These are phyloP conservation scores for Pseudozyma pruni DNA, from an alignment of 1,284 basidiomycete species.

Conservation along the genomic window DNA sequence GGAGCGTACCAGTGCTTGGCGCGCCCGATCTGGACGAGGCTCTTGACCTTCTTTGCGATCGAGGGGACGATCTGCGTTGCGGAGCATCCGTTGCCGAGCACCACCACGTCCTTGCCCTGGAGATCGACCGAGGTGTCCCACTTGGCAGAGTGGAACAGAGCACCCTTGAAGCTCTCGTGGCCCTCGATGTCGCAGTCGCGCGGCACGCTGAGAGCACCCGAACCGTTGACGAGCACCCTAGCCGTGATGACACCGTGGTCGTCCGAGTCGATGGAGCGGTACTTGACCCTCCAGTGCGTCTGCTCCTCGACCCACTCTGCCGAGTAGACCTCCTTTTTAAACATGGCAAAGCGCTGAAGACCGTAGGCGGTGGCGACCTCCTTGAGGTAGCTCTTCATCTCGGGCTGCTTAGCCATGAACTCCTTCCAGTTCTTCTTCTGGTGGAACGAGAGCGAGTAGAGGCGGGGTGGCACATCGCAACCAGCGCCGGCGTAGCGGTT, in stretches of 20 bases:
- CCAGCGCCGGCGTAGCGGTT: conserved; percentile 53
- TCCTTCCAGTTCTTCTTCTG: conserved; percentile 35
- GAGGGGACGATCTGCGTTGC: conserved; percentile 56
- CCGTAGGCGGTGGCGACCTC: conserved; percentile 27
- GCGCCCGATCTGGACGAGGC: conserved; percentile 41
- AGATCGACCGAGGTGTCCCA: conserved; percentile 62
- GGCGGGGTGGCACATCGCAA: conserved; percentile 52
- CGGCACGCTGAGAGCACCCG: conserved; percentile 43
- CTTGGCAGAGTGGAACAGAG: conserved; percentile 63
- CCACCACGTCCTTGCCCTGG: conserved; percentile 58
- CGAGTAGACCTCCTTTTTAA: conserved; percentile 32
- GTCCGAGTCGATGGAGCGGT: background rate
- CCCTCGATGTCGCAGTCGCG: conserved; percentile 45
- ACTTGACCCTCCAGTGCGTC: conserved; percentile 48
- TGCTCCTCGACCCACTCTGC: conserved; percentile 40
- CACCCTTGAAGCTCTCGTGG: conserved; percentile 42
- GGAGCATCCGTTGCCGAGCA: conserved; percentile 62
- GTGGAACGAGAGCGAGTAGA: conserved; percentile 51
- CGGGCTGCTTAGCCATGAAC: conserved; percentile 33
- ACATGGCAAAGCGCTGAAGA: conserved; percentile 26
- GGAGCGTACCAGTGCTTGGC: conserved; percentile 52
- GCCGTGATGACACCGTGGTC: conserved; percentile 24
- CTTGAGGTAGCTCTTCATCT: conserved; percentile 45
- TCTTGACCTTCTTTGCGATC: conserved; percentile 33
- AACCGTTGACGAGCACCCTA: conserved; percentile 32